Conservation (phyloP, 345 rosid species). For the Fremontodendron californicum region DNA sequence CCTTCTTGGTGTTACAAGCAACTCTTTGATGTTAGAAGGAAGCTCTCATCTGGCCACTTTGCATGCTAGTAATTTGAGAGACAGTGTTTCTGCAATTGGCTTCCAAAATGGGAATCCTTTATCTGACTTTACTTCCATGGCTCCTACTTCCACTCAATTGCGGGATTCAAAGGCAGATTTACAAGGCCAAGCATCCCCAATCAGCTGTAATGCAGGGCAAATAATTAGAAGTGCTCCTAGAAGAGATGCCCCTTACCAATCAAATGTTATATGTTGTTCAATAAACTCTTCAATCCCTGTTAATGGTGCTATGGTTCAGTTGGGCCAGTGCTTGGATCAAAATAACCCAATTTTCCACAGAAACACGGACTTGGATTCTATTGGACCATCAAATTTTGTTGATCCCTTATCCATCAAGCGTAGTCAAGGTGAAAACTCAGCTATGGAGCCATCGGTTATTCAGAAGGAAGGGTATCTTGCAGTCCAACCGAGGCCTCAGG, state of each 20-base stretch:
- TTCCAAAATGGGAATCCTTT: constrained; percentile 36
- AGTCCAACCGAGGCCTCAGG: constrained; percentile 47
- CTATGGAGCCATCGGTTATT: constrained; percentile 33
- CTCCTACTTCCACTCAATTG: constrained; percentile 24
- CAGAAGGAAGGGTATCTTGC: constrained; percentile 37
- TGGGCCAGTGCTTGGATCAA: constrained; percentile 36
- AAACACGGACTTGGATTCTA: constrained; percentile 36
- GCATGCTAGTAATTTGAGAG: constrained; percentile 31
- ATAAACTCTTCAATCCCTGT: constrained; percentile 33
- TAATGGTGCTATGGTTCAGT: constrained; percentile 24
- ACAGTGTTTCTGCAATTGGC: constrained; percentile 34
- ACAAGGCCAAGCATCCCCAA: constrained; percentile 22
- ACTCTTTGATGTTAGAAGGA: constrained; percentile 45
- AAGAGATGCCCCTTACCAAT: constrained; percentile 25
- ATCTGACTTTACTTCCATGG: constrained; percentile 34
- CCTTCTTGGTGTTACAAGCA: constrained; percentile 37
- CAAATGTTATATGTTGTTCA: constrained; percentile 28
- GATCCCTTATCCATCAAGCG: constrained; percentile 35
- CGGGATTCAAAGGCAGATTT: constrained; percentile 30
- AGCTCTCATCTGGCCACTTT: constrained; percentile 32
- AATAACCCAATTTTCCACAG: constrained; percentile 31
- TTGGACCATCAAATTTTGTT: constrained; percentile 30
- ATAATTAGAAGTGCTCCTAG: constrained; percentile 24
- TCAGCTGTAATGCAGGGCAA: constrained; percentile 24
- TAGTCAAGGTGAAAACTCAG: constrained; percentile 33